Evolutionary conservation across 208 protist genomes (phyloP).

Genomic region (Wallacemonas collosoma): DNA sequence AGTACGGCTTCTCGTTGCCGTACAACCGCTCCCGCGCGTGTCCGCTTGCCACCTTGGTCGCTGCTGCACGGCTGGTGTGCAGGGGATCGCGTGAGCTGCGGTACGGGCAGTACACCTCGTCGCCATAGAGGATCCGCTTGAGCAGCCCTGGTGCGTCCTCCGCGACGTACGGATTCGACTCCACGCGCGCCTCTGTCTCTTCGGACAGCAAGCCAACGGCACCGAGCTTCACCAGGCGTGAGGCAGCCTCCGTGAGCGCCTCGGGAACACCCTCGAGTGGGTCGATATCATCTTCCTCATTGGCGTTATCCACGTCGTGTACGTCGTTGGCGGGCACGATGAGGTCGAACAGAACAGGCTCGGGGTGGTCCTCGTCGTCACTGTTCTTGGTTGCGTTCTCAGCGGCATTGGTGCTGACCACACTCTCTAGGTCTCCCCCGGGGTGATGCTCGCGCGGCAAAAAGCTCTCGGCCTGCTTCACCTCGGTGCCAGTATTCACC

Average conservation of each 20-base stretch:
- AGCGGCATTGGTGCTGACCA: too few relatives aligned
- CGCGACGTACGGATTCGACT: constrained; percentile 46
- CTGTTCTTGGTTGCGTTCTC: too few relatives aligned
- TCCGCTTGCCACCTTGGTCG: constrained; percentile 7
- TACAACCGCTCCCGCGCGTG: constrained; percentile 11
- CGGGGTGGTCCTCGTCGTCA: constrained; percentile 6
- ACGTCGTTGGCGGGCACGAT: constrained; percentile 18
- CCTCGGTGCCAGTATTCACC: constrained; percentile 10
- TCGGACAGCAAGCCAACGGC: constrained; percentile 62
- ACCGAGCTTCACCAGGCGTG: constrained; percentile 65
- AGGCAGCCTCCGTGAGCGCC: constrained; percentile 39
- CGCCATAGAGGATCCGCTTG: constrained; percentile 54
- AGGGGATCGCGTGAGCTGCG: constrained; percentile 64
- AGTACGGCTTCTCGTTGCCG: constrained; percentile 16
- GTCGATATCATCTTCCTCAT: constrained; percentile 16
- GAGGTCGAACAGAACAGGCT: constrained; percentile 31
- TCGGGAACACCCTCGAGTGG: constrained; percentile 13
- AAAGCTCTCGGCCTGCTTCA: constrained; percentile 18
- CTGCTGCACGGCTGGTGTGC: not conserved
- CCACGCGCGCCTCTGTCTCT: constrained; percentile 27
- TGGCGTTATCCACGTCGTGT: constrained; percentile 17
- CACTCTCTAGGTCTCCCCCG: too few relatives aligned
- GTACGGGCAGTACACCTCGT: constrained; percentile 75
- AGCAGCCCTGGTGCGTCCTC: constrained; percentile 49
- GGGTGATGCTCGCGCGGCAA: not conserved